These are phyloP conservation scores for Cucumis cinereus DNA, from an alignment of 306 rosid genomes.

Conservation along the genomic window DNA sequence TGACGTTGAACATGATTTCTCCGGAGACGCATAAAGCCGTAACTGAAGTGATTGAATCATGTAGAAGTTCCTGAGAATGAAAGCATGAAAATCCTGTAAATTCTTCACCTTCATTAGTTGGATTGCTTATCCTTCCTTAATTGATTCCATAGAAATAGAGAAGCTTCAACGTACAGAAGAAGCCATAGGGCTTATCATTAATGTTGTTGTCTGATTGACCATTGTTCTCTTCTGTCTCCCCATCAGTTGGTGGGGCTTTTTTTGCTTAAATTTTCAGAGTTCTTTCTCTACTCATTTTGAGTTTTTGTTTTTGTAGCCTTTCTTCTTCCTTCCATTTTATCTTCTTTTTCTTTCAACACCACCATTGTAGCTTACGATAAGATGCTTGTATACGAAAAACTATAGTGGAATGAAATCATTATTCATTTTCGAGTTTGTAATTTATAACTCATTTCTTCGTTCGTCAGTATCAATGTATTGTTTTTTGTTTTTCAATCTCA, in stretches of 20 bases:
- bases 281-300: background rate
- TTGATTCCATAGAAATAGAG: background rate
- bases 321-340: constrained; percentile 19
- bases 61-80: constrained; percentile 43
- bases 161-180: constrained; percentile 20
- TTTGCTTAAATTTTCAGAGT: background rate
- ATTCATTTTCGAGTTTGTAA: constrained; percentile 7
- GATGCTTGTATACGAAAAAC: constrained; percentile 46
- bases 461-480: background rate
- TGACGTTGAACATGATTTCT: constrained; percentile 86
- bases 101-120: constrained; percentile 28
- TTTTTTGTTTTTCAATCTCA: background rate
- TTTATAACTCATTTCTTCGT: background rate
- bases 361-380: constrained; percentile 30
- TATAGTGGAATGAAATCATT: constrained; percentile 27
- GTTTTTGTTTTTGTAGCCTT: background rate
- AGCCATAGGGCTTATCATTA: constrained; percentile 17
- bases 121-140: constrained; percentile 11
- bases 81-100: constrained; percentile 36
- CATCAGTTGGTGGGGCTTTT: background rate
- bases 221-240: background rate
- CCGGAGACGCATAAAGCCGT: constrained; percentile 92
- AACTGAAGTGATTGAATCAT: constrained; percentile 89
- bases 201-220: constrained; percentile 12
- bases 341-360: constrained; percentile 15